Base-by-base conservation (phyloP, 768 basidiomycete genomes). In the Nevesoporus exiguus region DNA sequence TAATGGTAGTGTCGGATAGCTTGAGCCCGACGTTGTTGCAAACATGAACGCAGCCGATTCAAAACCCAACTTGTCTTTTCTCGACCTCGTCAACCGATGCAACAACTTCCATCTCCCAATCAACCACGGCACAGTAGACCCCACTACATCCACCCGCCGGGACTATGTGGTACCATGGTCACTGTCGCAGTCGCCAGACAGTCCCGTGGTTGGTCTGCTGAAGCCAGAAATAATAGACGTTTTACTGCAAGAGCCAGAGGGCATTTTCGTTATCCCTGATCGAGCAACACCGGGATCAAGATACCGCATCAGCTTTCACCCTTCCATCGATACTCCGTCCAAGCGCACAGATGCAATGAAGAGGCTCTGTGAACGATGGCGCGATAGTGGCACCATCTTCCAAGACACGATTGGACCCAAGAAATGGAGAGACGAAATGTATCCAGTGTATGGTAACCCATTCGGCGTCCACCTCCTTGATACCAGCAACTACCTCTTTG, bases 351-450 rank as follows among this genome's bases (percentile, higher is more conserved):
- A 67, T 2, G 80, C 76, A 9, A 80, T 93, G 76, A 78, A 76
- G 56, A 82, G 79, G 58, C 69, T 92, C 17, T 89, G 86, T 66
- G 82, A 84, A 66, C 78, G 81, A 41, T 93, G 91, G 91, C 80
- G 88, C 40, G 85, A 88, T 62, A 73, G 68, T 5, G 82, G 78
- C 7, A 63, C 45, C 41, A 49, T 82, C 27, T 90, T 86, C 60
- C 63, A 78, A 17, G 79, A 84, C 49, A 76, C 84, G 29, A 87
- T 90, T 66, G 86, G 88, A 5, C 83, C 81, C 15, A 76, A 69
- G 58, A 88, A 93, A 52, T 98, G 96, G 95, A 76, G 95, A 42
- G 75, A 79, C 53, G 97, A 99, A 76, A 71, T 82, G 66, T 98
- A 97, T 64, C 78, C 88, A 22, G 73, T 89, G 36, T 92, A 90